Conservation (phyloP, 1,139 yeast species). For the Scheffersomyces parashehatae region DNA sequence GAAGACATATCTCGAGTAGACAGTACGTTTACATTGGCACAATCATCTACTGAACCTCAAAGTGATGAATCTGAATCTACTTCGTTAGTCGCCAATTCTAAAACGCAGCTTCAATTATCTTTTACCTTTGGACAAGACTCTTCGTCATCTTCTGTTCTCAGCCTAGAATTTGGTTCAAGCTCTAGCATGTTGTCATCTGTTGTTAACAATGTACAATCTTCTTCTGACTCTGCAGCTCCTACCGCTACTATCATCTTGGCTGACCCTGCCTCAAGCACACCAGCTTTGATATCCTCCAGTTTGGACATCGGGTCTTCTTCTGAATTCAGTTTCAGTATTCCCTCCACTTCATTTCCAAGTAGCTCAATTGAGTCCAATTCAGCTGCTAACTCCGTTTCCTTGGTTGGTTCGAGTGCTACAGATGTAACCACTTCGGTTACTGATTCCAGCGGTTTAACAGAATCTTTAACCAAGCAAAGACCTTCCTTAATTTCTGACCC, state of each 20-base stretch:
- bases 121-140: no score
- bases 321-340: conserved; percentile 7
- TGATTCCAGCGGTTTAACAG: neutral
- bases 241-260: conserved; percentile 9
- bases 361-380: no score
- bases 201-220: conserved; percentile 14
- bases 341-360: no score
- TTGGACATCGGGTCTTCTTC: no score
- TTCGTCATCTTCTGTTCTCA: no score
- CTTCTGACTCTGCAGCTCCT: conserved; percentile 5
- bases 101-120: no score
- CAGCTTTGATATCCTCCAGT: conserved; percentile 13
- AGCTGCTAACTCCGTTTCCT: no score
- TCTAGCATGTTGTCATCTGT: conserved; percentile 14
- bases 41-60: no score
- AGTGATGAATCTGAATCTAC: no score
- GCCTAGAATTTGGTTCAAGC: conserved; percentile 18
- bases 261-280: conserved; percentile 14
- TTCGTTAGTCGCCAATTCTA: no score
- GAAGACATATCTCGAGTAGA: no score
- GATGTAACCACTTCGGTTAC: neutral
- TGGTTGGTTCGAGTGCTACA: conserved; percentile 4
- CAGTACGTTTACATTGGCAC: no score
- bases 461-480: neutral
- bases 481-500: neutral